Evolutionary conservation across 768 basidiomycete genomes (phyloP).

Genomic region (Multifurca ochricompacta): DNA sequence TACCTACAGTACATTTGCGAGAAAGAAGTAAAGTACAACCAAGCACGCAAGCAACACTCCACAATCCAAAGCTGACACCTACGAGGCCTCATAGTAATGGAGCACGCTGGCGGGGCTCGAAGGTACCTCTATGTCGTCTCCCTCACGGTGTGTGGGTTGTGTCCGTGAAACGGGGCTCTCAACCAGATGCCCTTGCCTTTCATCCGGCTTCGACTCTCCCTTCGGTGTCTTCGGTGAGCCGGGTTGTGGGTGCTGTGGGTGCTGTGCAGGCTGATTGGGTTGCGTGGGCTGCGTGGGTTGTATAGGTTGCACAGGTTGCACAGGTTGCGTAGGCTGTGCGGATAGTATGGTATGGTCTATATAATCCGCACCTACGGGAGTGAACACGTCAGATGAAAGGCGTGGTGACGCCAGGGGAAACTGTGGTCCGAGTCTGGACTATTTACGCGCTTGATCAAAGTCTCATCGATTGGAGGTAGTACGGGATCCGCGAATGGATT

Average conservation of each 20-base stretch:
- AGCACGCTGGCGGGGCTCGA: neutral
- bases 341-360: neutral
- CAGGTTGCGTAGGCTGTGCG: no score
- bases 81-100: neutral
- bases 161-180: neutral
- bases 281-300: no score
- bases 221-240: no score
- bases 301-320: no score
- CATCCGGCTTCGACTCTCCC: no score
- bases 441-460: neutral
- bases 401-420: neutral
- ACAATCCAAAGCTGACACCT: no score
- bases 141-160: neutral
- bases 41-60: neutral
- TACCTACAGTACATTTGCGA: neutral
- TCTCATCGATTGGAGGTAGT: neutral
- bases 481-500: slow-evolving; percentile 7
- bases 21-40: neutral
- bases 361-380: neutral
- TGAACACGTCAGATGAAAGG: neutral
- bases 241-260: no score
- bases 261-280: no score
- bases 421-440: slow-evolving; percentile 3
- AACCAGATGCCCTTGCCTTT: neutral
- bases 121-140: neutral